Base-by-base conservation (phyloP, 2,329 filamentous ascomycete species). In the Aspergillus pseudoglaucus region DNA sequence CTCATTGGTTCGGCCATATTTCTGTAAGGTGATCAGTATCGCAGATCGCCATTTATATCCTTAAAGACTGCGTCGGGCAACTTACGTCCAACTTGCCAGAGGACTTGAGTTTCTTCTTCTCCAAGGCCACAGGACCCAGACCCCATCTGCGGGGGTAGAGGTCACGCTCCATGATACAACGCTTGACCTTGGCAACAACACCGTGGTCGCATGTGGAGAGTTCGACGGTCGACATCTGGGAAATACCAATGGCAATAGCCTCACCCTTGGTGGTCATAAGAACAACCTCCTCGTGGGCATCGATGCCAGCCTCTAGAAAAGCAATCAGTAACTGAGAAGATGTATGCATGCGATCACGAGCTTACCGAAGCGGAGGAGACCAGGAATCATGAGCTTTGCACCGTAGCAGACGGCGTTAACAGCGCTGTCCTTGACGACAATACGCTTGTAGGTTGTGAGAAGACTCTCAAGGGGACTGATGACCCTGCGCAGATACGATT, bases 21-120 rank as follows among this genome's bases (percentile, higher is more conserved):
- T 98, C 78, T 81, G 51, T 9, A 27, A 10, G 25, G 38, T 43
- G 9, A 54, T 77, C 65, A 77, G 67, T 47, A 55, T 44, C 6
- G 22, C 6, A 22, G 22, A 22, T 37, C 40, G 14, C 20, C 35
- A 27, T 8, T 18, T 18, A 39, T 18, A 20, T 6, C 17, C 17
- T 22, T 18, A 10, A 12, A 5, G 3, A 12, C 25, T 22, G 15
- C 37, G 10, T 9, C 14, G 6, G 23, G 5, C 33, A 10, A 68
- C 78, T 67, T 66, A 81, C 78, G 78, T 98, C 93, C 51, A 98
- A 85, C 76, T 96, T 95, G 71, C 93, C 93, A 59, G 89, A 87
- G 46, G 90, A 88, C 83, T 97, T 97, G 78, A 98, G 84, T 83
- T 97, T 96, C 87, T 98, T 98, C 84, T 98, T 98, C 80, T 97